phyloP scores from a whole-genome alignment of 163 green algal genomes.

The Scenedesmus sp. region DNA sequence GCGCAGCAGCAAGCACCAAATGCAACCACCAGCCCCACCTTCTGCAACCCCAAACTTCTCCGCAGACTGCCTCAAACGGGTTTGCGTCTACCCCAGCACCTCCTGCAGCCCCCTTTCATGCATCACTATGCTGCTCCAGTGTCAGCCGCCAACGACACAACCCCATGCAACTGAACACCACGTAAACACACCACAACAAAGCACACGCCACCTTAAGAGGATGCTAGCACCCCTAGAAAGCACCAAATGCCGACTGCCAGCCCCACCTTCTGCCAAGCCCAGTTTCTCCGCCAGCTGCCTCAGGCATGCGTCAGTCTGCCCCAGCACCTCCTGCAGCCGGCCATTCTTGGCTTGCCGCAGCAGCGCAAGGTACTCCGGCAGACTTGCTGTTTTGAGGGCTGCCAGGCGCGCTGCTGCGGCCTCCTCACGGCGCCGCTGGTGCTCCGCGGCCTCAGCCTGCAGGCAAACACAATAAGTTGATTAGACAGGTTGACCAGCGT shows the following conservation, averaged over 20 bases:
- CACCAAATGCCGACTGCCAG: not conserved
- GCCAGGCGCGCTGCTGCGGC: slow-evolving; percentile 68
- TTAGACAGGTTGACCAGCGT: too few relatives aligned
- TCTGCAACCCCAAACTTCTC: slow-evolving; percentile 50
- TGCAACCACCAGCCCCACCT: not conserved
- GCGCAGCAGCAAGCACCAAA: too few relatives aligned
- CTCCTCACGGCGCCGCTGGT: slow-evolving; percentile 60
- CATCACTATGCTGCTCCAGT: too few relatives aligned
- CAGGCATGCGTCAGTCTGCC: slow-evolving; percentile 87
- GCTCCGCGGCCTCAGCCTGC: slow-evolving; percentile 47
- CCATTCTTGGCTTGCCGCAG: slow-evolving; percentile 71
- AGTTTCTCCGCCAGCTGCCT: slow-evolving; percentile 67
- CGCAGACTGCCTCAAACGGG: slow-evolving; percentile 76
- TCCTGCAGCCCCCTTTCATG: slow-evolving; percentile 50
- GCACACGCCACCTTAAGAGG: too few relatives aligned
- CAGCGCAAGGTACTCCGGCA: slow-evolving; percentile 86
- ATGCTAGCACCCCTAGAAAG: too few relatives aligned
- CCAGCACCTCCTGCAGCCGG: slow-evolving; percentile 80
- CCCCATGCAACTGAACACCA: too few relatives aligned
- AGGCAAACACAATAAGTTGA: not conserved
- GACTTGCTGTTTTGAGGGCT: slow-evolving; percentile 78
- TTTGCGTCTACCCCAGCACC: slow-evolving; percentile 1
- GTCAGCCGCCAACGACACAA: too few relatives aligned
- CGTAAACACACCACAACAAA: too few relatives aligned
- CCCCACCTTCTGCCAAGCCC: slow-evolving; percentile 1